Base-by-base conservation (phyloP, 495 filamentous ascomycete species). In the Cryomyces antarcticus region DNA sequence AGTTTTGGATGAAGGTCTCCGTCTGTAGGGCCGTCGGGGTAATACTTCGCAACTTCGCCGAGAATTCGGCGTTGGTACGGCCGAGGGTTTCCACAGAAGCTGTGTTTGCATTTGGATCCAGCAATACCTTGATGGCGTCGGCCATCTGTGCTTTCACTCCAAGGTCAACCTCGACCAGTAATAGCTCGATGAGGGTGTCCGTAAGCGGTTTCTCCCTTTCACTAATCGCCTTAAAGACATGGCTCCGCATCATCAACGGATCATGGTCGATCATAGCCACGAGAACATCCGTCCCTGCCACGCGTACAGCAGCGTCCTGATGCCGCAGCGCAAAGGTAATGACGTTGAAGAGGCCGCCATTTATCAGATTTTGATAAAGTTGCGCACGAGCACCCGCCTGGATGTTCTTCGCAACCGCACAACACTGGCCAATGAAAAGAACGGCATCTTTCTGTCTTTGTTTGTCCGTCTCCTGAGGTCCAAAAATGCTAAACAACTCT, bases 231-330 rank as follows among this genome's bases (percentile, higher is more conserved):
- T 84, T 82, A 57, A 89, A 86, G 53, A 96, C 92, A 46, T 87
- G 87, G 31, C 77, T 71, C 36, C 89, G 80, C 59, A 96, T 87
- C 82, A 95, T 82, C 44, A 77, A 70, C 4, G 89, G 81, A 53
- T 96, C 92, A 54, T 96, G 86, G 53, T 97, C 89, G 47, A 97
- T 87, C 62, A 97, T 75, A 5, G 85, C 82, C 1, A 94, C 82
- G 40, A 97, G 60, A 36, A 97, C 80, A 53, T 97, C 89, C 10
- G 87, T 96, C 3, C 87, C 92, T 0, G 85, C 92, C 24, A 93
- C 84, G 47, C 89, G 73, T 45, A 93, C 79, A 0, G 80, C 67
- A 17, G 88, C 80, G 48, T 93, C 87, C 37, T 68, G 64, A 53
- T 93, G 82, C 47, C 78, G 75, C 34, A 97, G 69, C 30, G 88